phyloP scores from a whole-genome alignment of 169 alveolate genomes.

The Cryptosporidium sp. region DNA sequence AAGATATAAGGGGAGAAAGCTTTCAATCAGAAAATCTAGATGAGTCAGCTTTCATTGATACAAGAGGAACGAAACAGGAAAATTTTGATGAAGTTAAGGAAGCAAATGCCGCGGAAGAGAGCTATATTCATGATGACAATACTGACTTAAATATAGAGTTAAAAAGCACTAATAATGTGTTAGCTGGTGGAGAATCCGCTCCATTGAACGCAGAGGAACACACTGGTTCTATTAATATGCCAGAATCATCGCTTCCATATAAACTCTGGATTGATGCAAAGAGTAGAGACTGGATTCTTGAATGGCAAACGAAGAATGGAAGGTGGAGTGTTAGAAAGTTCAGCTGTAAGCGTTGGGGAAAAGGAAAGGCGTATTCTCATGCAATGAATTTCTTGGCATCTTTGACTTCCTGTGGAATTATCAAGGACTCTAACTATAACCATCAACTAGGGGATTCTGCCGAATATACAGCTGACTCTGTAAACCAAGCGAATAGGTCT shows the following conservation, averaged over 20 bases:
- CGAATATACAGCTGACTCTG: not conserved
- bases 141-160: not conserved
- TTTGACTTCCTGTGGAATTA: slow-evolving; percentile 54
- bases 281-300: slow-evolving; percentile 72
- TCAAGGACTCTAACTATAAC: slow-evolving; percentile 21
- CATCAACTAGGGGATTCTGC: not conserved
- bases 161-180: not conserved
- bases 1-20: not conserved
- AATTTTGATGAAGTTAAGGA: not conserved
- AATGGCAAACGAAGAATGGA: slow-evolving; percentile 72
- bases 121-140: not conserved
- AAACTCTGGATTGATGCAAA: slow-evolving; percentile 74
- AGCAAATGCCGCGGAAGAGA: not conserved
- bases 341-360: slow-evolving; percentile 74
- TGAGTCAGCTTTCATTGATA: not conserved
- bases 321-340: slow-evolving; percentile 73
- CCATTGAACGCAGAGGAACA: slow-evolving; percentile 14
- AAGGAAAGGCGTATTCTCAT: slow-evolving; percentile 75
- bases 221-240: slow-evolving; percentile 24
- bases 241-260: slow-evolving; percentile 54
- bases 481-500: slow-evolving; percentile 8
- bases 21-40: not conserved
- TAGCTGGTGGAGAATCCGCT: not conserved
- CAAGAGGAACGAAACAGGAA: not conserved
- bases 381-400: slow-evolving; percentile 73